These are phyloP conservation scores for Shiraia bambusicola DNA, from an alignment of 2,329 filamentous ascomycete species.

Conservation along the genomic window DNA sequence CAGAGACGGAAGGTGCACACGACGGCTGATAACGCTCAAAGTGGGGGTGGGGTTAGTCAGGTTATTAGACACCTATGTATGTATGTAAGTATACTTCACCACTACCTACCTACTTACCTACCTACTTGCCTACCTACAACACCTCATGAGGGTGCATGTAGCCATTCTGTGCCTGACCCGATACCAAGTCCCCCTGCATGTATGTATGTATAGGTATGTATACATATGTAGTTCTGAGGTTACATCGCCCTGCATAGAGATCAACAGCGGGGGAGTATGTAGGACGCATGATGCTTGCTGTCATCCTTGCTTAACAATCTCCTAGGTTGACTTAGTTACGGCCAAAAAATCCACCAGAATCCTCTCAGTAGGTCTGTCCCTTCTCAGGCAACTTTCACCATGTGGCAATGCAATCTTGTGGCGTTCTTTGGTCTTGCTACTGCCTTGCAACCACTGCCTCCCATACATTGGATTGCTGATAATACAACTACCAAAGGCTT, in stretches of 20 bases:
- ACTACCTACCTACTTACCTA: too few species aligned
- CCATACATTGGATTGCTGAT: constrained; percentile 30
- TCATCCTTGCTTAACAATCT: constrained; percentile 4
- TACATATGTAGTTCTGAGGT: too few species aligned
- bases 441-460: constrained; percentile 46
- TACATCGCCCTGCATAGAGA: constrained; percentile 16
- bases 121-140: too few species aligned
- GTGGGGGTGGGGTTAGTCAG: too few species aligned
- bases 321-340: not conserved
- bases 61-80: too few species aligned
- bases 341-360: not conserved
- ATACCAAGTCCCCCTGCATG: too few species aligned
- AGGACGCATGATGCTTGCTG: constrained; percentile 11
- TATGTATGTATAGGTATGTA: too few species aligned
- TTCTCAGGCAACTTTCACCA: not conserved
- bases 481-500: constrained; percentile 22
- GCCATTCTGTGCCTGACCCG: too few species aligned
- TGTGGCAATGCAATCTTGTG: constrained; percentile 13
- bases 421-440: constrained; percentile 20
- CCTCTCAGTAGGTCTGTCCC: not conserved
- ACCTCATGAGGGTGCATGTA: too few species aligned
- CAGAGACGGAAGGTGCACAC: not conserved
- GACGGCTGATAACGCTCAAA: too few species aligned
- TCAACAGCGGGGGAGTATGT: constrained; percentile 26
- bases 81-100: too few species aligned